These are phyloP conservation scores for Ocimum tenuiflorum DNA, from an alignment of 257 asterid genomes.

Conservation along the genomic window DNA sequence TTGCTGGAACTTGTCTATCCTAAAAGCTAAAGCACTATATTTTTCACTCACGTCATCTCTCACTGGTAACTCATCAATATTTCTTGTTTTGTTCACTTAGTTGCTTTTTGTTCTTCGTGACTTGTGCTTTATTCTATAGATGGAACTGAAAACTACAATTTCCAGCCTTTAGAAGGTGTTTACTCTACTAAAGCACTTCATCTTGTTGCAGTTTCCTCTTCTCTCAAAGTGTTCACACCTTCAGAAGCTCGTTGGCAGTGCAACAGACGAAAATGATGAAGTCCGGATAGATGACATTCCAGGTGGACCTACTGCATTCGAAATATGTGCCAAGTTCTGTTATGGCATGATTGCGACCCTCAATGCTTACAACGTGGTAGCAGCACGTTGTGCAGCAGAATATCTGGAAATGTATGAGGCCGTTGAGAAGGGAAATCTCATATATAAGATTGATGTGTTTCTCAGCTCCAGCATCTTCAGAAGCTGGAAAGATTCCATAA, in stretches of 20 bases:
- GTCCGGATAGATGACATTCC: slow-evolving; percentile 56
- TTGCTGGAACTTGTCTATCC: neutral
- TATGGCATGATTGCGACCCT: slow-evolving; percentile 47
- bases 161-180: too few relatives aligned
- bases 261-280: slow-evolving; percentile 40
- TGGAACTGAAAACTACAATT: neutral
- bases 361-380: slow-evolving; percentile 64
- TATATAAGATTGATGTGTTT: slow-evolving; percentile 18
- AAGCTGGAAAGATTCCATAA: slow-evolving; percentile 19
- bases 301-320: slow-evolving; percentile 75
- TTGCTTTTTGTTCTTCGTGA: neutral
- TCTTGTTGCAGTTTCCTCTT: slow-evolving; percentile 60
- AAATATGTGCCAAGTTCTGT: slow-evolving; percentile 49
- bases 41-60: too few relatives aligned
- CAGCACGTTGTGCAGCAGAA: slow-evolving; percentile 75
- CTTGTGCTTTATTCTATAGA: neutral
- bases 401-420: slow-evolving; percentile 66
- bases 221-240: slow-evolving; percentile 63
- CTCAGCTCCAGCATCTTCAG: slow-evolving; percentile 17
- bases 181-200: neutral
- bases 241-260: slow-evolving; percentile 43
- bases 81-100: neutral
- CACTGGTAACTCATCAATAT: neutral
- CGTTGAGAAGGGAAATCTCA: slow-evolving; percentile 18
- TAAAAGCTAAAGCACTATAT: neutral